Evolutionary conservation across 2,329 filamentous ascomycete genomes (phyloP), one percentile per base, ranked within the genome.

Genomic region (Trichoderma atrobrunneum): DNA sequence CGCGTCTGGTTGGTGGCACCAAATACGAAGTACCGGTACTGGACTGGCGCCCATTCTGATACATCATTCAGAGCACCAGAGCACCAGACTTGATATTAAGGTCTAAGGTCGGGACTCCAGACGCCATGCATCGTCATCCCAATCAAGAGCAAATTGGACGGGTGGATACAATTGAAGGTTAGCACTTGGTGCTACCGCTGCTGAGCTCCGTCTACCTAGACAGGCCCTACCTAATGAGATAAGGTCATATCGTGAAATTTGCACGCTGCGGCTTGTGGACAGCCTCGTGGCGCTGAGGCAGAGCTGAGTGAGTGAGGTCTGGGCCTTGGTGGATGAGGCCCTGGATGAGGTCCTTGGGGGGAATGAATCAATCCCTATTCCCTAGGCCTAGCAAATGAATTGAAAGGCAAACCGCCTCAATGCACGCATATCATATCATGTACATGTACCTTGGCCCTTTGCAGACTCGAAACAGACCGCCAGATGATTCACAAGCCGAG

Each of bases 401-500:
- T 21, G n/a, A 24, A 12, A 11, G 21, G 21, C 48, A 54, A 24
- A 54, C 43, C 3, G 43, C 43, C 10, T 11, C 43, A 51, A 54
- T 54, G 48, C 21, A 54, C 39, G 39, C 39, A n/a, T 5, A 36
- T 36, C 39, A n/a, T 5, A 36, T 36, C 39, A n/a, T 18, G 57
- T 30, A 34, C 57, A 12, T 34, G 57, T 30, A 54, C 21, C 21
- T 54, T 54, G 10, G 48, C 48, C 28, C 21, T 28, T 10, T 57
- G 51, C 65, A 43, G 8, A 70, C 48, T 18, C 57, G 57, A 32
- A 21, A 24, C 48, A 43, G 60, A 63, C 48, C 60, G 48, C 68
- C 60, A 63, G 28, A 36, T 71, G 68, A 64, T 63, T 63, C 59
- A 64, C 60, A 43, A 30, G 51, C 54, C 65, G 26, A 67, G 34